Evolutionary conservation across 139 green algal genomes (phyloP).

Genomic region (Yamagishiella unicocca): DNA sequence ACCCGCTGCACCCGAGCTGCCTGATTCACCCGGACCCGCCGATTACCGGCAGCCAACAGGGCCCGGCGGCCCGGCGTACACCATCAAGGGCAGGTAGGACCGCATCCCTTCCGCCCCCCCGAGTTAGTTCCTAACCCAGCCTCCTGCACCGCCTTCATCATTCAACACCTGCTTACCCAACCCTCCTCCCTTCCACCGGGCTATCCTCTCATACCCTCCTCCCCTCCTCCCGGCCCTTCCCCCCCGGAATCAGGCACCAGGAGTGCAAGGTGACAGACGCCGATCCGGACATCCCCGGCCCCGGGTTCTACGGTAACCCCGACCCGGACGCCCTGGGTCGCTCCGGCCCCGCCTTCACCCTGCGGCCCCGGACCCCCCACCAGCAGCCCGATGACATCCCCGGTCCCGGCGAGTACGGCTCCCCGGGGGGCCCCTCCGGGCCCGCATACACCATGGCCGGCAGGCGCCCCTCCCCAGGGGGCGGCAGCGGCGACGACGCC

Average conservation of each 20-base stretch:
- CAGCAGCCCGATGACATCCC: not conserved
- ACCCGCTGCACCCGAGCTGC: not conserved
- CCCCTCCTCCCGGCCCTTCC: too few relatives aligned
- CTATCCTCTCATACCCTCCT: too few relatives aligned
- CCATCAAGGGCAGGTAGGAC: slow-evolving; percentile 49
- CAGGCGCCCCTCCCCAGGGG: not conserved
- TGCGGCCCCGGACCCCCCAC: not conserved
- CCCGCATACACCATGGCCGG: slow-evolving; percentile 50
- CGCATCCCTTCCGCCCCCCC: too few relatives aligned
- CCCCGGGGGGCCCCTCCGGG: not conserved
- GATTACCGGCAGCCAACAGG: slow-evolving; percentile 21
- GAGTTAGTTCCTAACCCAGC: too few relatives aligned
- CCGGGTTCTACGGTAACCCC: slow-evolving; percentile 39
- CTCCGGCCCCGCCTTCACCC: slow-evolving; percentile 51
- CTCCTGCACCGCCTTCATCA: too few relatives aligned
- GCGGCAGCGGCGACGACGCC: not conserved
- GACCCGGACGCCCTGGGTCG: slow-evolving; percentile 18
- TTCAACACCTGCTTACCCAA: too few relatives aligned
- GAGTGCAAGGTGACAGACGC: too few relatives aligned
- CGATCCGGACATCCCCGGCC: slow-evolving; percentile 45
- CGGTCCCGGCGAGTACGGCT: slow-evolving; percentile 39
- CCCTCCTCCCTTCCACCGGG: too few relatives aligned
- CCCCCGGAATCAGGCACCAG: too few relatives aligned
- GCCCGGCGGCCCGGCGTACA: slow-evolving; percentile 44
- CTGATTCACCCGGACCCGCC: slow-evolving; percentile 37